Percentiles rank a stretch among this genome's conserved stretches.
These are phyloP conservation scores for Candida tallmaniae DNA, from an alignment of 805 yeast species.

Conservation along the genomic window DNA sequence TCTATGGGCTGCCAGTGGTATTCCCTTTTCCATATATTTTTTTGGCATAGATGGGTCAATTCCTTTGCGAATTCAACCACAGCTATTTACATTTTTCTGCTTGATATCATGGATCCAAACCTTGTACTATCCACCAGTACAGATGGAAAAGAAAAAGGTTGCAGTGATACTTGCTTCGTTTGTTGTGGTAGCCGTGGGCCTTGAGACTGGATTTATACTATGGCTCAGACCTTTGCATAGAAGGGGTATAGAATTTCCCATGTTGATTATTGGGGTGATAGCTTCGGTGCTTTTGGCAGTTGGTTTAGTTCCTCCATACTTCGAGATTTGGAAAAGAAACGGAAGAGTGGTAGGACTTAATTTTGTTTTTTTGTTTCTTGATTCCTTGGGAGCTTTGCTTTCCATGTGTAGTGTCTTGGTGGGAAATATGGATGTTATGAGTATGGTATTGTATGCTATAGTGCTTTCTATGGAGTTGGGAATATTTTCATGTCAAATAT, in stretches of 20 bases:
- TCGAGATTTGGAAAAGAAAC: conserved; percentile 70
- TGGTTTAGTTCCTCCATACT: conserved; percentile 87
- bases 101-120: conserved; percentile 60
- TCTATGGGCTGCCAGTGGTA: conserved; percentile 70
- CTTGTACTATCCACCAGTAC: conserved; percentile 66
- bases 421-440: conserved; percentile 70
- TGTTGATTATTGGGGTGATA: conserved; percentile 69
- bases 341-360: conserved; percentile 90
- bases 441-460: conserved; percentile 68
- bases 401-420: conserved; percentile 57
- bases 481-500: conserved; percentile 60
- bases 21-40: conserved; percentile 86
- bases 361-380: conserved; percentile 71
- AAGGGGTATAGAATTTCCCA: conserved; percentile 66
- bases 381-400: conserved; percentile 74
- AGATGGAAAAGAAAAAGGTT: conserved; percentile 31
- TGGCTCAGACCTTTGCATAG: conserved; percentile 58
- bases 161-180: conserved; percentile 31
- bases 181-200: conserved; percentile 45
- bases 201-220: conserved; percentile 67
- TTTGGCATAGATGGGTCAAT: conserved; percentile 64
- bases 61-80: conserved; percentile 85
- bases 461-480: conserved; percentile 77
- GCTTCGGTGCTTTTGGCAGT: conserved; percentile 72
- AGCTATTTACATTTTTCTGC: conserved; percentile 69